A percentile compares a stretch with the other conserved stretches of the same genome.
phyloP scores from a whole-genome alignment of 2,329 filamentous ascomycete genomes.

The Calonectria honghensis region DNA sequence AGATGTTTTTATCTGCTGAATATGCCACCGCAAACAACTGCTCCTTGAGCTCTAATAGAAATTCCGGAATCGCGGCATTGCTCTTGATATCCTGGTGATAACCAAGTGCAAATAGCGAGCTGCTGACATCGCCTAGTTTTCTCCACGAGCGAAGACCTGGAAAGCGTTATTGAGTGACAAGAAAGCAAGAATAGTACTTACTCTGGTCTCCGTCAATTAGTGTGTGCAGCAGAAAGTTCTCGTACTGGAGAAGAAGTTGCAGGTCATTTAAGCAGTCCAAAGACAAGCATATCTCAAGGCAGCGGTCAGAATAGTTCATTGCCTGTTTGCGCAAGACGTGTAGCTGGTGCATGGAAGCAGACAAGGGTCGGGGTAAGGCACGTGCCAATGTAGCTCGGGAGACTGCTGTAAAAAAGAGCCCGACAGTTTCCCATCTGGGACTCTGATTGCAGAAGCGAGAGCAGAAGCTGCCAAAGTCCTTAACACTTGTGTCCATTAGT shows the following conservation, averaged over 20 bases:
- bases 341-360: conserved; percentile 41
- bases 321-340: conserved; percentile 43
- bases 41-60: conserved; percentile 63
- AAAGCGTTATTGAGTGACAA: not conserved
- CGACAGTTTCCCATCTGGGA: conserved; percentile 53
- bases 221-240: conserved; percentile 67
- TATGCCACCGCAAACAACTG: conserved; percentile 65
- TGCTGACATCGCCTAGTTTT: conserved; percentile 66
- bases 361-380: conserved; percentile 31
- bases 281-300: conserved; percentile 51
- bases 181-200: conserved; percentile 46
- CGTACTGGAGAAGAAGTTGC: conserved; percentile 66
- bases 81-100: conserved; percentile 62
- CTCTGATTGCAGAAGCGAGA: conserved; percentile 43
- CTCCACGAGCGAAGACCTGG: conserved; percentile 68
- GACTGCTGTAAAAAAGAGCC: conserved; percentile 51
- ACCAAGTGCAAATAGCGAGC: conserved; percentile 68
- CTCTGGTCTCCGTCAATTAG: conserved; percentile 66
- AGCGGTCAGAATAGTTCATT: conserved; percentile 49
- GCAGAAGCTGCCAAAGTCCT: conserved; percentile 37
- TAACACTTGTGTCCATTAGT: conserved; percentile 24
- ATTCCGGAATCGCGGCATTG: conserved; percentile 57
- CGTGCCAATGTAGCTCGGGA: conserved; percentile 50
- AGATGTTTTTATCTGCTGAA: conserved; percentile 67
- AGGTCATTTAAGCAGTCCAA: conserved; percentile 64